Evolutionary conservation across 306 rosid species (phyloP), one percentile per base, ranked within the genome.

Genomic region (Rosa multiflora): DNA sequence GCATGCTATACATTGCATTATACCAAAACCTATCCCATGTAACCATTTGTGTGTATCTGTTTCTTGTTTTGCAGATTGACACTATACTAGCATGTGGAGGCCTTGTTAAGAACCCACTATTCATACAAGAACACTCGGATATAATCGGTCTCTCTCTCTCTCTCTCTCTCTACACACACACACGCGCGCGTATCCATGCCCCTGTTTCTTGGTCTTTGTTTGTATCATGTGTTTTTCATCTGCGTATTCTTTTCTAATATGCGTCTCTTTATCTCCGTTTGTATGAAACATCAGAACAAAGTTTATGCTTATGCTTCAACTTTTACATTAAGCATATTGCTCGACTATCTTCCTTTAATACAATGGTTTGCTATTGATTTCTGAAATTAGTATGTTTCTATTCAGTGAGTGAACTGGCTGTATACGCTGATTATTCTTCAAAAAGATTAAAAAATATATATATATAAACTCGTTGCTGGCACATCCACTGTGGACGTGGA

Each of bases 21-120:
- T 53, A 6, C 35, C 37, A 21, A n/a, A 6, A 70, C 58, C 37
- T 46, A 46, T 12, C 18, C 8, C 5, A 5, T 70, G 42, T 14
- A 29, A 71, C 70, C 39, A 48, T 69, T n/a, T 23, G 75, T 55
- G 77, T 81, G 67, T 63, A 62, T 43, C 40, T 64, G 10, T 23
- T 75, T 61, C 48, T 42, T 64, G 23, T 21, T 63, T 56, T 80
- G 77, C 95, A 95, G 99, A 95, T 95, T 71, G 83, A 86, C 85
- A 92, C 96, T n/a, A 68, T 92, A 72, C 96, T 95, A 76, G 99
- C 98, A 32, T 95, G 97, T 76, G 99, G 99, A 74, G 98, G 99
- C 87, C 93, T 95, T 74, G 83, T 91, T 76, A 95, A 92, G 91
- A 95, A 95, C 82, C 86, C 85, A 6, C 58, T 90, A 82, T 95